Conservation (phyloP, 164 flowering plant genomes). For the Umbellularia californica region DNA sequence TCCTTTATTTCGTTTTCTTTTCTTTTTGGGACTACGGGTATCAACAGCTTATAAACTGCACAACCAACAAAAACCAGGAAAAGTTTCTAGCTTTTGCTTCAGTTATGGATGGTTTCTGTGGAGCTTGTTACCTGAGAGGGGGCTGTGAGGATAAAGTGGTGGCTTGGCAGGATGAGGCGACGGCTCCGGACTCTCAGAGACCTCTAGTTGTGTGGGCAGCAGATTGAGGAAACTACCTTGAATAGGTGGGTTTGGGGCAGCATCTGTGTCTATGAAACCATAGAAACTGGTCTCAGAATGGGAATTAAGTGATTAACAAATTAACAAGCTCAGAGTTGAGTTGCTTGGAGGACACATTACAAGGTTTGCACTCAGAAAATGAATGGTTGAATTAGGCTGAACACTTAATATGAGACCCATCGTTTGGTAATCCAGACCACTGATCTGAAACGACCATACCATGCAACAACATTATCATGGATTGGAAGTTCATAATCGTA, state of each 20-base stretch:
- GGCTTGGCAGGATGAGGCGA: constrained; percentile 17
- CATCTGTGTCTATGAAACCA: constrained; percentile 5
- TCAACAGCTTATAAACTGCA: not conserved
- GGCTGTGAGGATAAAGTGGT: constrained; percentile 18
- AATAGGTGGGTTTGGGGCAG: constrained; percentile 20
- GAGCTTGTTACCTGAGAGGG: not conserved
- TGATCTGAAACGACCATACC: not conserved
- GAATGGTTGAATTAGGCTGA: not conserved
- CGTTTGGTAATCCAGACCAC: not conserved
- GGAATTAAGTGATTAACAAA: not conserved
- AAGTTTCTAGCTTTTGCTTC: not conserved
- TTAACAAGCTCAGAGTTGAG: not conserved
- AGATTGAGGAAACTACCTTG: constrained; percentile 26
- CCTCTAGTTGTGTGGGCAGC: constrained; percentile 32
- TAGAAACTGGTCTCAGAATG: not conserved
- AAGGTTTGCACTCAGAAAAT: not conserved
- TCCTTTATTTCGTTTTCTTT: no score
- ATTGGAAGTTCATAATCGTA: no score
- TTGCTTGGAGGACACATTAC: not conserved
- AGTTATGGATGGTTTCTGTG: not conserved
- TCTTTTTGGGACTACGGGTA: not conserved
- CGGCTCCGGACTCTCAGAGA: constrained; percentile 28
- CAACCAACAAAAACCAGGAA: not conserved
- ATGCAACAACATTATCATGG: not conserved
- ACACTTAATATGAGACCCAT: not conserved